These are phyloP conservation scores for Viridothelium virens DNA, from an alignment of 495 filamentous ascomycete genomes.

Conservation along the genomic window DNA sequence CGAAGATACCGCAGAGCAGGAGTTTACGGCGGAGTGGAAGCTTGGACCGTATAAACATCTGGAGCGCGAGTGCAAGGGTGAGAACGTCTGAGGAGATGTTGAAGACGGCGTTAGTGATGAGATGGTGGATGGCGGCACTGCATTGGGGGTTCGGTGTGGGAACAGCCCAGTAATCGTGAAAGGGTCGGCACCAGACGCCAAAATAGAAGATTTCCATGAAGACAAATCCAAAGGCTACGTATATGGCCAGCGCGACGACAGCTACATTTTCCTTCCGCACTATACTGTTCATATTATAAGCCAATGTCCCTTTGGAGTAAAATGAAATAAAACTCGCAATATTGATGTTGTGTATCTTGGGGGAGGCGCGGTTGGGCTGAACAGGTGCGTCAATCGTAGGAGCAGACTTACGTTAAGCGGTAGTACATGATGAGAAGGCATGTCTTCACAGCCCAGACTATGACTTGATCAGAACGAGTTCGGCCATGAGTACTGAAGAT, in stretches of 20 bases:
- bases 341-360: not conserved
- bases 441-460: conserved; percentile 49
- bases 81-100: conserved; percentile 58
- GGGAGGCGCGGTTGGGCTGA: not conserved
- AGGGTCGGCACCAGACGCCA: conserved; percentile 56
- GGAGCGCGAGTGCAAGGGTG: conserved; percentile 55
- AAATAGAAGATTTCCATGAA: conserved; percentile 57
- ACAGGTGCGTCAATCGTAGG: conserved; percentile 14
- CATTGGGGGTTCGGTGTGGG: conserved; percentile 29
- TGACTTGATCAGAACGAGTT: conserved; percentile 12
- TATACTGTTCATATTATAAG: conserved; percentile 7
- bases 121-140: conserved; percentile 43
- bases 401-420: conserved; percentile 41
- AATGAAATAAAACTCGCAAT: not conserved
- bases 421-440: conserved; percentile 49
- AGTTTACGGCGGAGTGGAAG: conserved; percentile 46
- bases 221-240: conserved; percentile 49
- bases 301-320: not conserved
- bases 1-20: conserved; percentile 43
- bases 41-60: conserved; percentile 48
- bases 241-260: conserved; percentile 49
- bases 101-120: conserved; percentile 59
- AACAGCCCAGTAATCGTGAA: conserved; percentile 43
- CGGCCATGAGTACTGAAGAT: not conserved
- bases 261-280: conserved; percentile 40